Evolutionary conservation across 495 filamentous ascomycete genomes (phyloP), one percentile per base, ranked within the genome.

Genomic region (Penicillium mononematosum): DNA sequence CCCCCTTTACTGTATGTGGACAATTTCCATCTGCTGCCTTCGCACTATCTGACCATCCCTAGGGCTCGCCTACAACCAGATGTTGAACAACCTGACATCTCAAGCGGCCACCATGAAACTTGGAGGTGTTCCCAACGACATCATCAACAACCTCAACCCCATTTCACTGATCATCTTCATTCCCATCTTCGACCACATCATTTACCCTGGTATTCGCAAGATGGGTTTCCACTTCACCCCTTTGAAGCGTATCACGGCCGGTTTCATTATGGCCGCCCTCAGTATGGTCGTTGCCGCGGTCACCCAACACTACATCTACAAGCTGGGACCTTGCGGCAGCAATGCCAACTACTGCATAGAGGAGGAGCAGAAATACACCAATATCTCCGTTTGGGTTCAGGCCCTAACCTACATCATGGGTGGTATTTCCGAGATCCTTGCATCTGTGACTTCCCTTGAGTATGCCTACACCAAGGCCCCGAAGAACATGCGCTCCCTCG

Each of bases 401-500:
- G 78, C 82, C 10, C 72, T 80, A 7, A 73, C 81, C 4, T 90
- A 91, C 67, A 65, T 88, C 24, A 72, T 90, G 12, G 83, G 88
- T 52, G 88, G 80, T 57, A 73, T 90, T n/a, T 84, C 84, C n/a
- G 88, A 90, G 70, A 88, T 89, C 58, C 79, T 90, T 58, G 85
- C 86, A 0, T 84, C 79, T 47, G 80, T 89, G 61, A 86, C 84
- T 14, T 78, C 72, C 1, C 75, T 87, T 6, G 85, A 88, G 66
- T 91, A 92, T 56, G 90, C 89, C 5, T 91, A 85, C 68, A 88
- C 84, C 62, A 90, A 92, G 72, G 88, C 90, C 1, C 90, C 90
- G 7, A 79, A 76, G 58, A 90, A 86, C 70, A 90, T 92, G 87
- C 80, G 86, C 10, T 87, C 85, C 11, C 78, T 90, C 34, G 85